Base-by-base conservation (phyloP, 192 early-diverging fungal genomes). In the Pilaira anomala region DNA sequence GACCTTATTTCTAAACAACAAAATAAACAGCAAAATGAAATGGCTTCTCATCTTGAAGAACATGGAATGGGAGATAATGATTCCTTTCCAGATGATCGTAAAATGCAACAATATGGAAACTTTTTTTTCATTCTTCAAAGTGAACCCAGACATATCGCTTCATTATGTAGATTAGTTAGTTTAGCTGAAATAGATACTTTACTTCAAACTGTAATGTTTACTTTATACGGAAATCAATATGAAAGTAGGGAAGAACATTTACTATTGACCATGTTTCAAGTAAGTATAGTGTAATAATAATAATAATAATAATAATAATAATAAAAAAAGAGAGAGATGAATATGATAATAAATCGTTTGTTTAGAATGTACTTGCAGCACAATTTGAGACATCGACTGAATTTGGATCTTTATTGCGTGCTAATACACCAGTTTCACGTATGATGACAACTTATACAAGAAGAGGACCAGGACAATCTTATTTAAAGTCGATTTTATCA, bases 391-490 rank as follows among this genome's bases (percentile, higher is more conserved):
- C 86, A 22, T 87, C 92, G 0, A 89, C 85, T 19, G 92, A 96
- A 68, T 96, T 94, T 56, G 88, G 87, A 29, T 91, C 87, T n/a
- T 76, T 98, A n/a, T 79, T 98, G 62, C 91, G 96, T 30, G 93
- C 95, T 49, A 98, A 98, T 77, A 96, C 94, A n/a, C 93, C 96
- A 0, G 92, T 97, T 8, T 96, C 95, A 19, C 88, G 96, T 29
- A 97, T 97, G 94, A 95, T 98, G 93, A 96, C 95, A 36, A 94
- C 94, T 1, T 98, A 98, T 73, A 95, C 94, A 0, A 84, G 93
- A 52, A 88, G 96, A 40, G 91, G 93, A 9, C 91, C 92, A 6
- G 95, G 95, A 25, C 93, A 95, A 79, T 87, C 90, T 25, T 98
- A 98, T 61, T 76, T 97, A 50, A 95, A 94, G 69, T 84, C 88